Base-by-base conservation (phyloP, 208 protist genomes). In the Acanthamoeba royreba region DNA sequence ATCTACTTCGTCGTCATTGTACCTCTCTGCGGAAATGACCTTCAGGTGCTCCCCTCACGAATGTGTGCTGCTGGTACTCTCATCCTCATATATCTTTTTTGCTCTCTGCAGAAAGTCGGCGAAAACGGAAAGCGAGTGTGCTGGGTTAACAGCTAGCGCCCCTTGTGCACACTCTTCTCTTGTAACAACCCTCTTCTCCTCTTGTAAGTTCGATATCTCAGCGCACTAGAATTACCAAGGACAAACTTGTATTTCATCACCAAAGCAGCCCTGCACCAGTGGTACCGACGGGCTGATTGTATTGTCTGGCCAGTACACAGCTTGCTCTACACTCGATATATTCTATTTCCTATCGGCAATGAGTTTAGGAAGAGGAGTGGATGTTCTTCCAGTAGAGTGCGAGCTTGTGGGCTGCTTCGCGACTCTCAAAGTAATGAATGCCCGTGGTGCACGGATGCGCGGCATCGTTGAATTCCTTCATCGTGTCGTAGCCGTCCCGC, bases 301-400 rank as follows among this genome's bases (percentile, higher is more conserved):
- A n/a, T n/a, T n/a, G n/a, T n/a, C n/a, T n/a, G n/a, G n/a, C n/a
- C n/a, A n/a, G n/a, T n/a, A n/a, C n/a, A n/a, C n/a, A n/a, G n/a
- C n/a, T n/a, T n/a, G n/a, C n/a, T n/a, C n/a, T n/a, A n/a, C n/a
- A n/a, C n/a, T n/a, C n/a, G n/a, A n/a, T n/a, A n/a, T n/a, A n/a
- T n/a, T n/a, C n/a, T n/a, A n/a, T n/a, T n/a, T n/a, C n/a, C n/a
- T n/a, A n/a, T n/a, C n/a, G n/a, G n/a, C n/a, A n/a, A n/a, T n/a
- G n/a, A n/a, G n/a, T 61, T 77, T 77, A 77, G 31, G 66, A 13
- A 38, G 43, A 40, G 31, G 1, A 22, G 79, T 87, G 79, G n/a
- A 87, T 87, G 79, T 87, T 87, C 45, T 87, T 25, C 79, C 79
- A 87, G 79, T 61, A 87, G 79, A 38, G 28, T 25, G 79, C 79